Conservation (phyloP, 495 filamentous ascomycete species). For the Penicillium antarcticum region DNA sequence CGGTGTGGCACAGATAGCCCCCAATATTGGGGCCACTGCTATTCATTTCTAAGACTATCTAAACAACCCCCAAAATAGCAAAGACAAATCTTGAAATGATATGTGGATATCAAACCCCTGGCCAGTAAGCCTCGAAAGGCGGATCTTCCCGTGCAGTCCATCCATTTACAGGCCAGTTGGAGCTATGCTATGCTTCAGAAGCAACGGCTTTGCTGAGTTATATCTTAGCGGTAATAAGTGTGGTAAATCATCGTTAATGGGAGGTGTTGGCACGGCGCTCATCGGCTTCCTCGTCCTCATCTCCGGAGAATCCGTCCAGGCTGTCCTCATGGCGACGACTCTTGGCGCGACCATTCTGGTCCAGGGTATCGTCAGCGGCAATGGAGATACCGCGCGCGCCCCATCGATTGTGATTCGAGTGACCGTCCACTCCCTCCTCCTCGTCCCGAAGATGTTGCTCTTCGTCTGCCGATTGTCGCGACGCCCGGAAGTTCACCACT, state of each 20-base stretch:
- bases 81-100: neutral
- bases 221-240: neutral
- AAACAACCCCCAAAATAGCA: too few relatives aligned
- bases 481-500: slow-evolving; percentile 38
- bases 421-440: slow-evolving; percentile 21
- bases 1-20: neutral
- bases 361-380: slow-evolving; percentile 71
- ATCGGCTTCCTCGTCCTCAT: slow-evolving; percentile 17
- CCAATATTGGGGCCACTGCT: neutral
- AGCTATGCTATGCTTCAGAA: neutral
- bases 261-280: neutral
- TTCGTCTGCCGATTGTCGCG: slow-evolving; percentile 29
- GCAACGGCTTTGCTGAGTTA: neutral
- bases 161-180: neutral
- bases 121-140: neutral
- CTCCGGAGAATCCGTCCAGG: slow-evolving; percentile 24
- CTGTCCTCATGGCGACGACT: slow-evolving; percentile 12
- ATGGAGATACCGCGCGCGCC: slow-evolving; percentile 76
- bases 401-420: slow-evolving; percentile 56
- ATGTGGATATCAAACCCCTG: neutral
- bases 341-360: slow-evolving; percentile 43
- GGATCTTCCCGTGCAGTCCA: slow-evolving; percentile 1
- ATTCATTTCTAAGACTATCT: neutral
- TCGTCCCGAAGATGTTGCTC: slow-evolving; percentile 42
- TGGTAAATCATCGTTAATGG: neutral